Conservation (phyloP, 2,329 filamentous ascomycete species). For the Fusarium hainanense region DNA sequence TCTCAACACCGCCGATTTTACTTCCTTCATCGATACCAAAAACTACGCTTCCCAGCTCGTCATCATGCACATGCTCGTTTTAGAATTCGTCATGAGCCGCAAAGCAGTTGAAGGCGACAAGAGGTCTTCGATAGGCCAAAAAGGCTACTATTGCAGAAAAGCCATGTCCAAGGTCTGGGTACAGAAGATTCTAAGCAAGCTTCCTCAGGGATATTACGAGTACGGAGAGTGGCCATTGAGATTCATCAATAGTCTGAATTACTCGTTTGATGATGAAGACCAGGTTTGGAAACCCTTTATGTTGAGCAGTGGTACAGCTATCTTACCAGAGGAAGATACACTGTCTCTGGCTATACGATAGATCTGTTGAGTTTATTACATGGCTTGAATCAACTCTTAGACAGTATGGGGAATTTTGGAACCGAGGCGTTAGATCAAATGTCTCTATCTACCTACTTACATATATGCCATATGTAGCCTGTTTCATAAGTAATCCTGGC, state of each 20-base stretch:
- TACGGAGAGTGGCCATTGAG: conserved; percentile 51
- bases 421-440: too few species aligned
- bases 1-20: conserved; percentile 48
- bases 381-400: background rate
- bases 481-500: too few species aligned
- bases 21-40: conserved; percentile 45
- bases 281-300: conserved; percentile 42
- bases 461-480: too few species aligned
- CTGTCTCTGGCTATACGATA: conserved; percentile 4
- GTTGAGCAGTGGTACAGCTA: conserved; percentile 26
- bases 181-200: conserved; percentile 48
- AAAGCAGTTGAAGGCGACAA: conserved; percentile 26
- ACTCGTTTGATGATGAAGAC: conserved; percentile 38
- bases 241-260: conserved; percentile 39
- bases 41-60: conserved; percentile 51
- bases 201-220: conserved; percentile 47
- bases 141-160: conserved; percentile 39
- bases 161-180: conserved; percentile 54
- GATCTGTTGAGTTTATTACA: background rate
- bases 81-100: conserved; percentile 47
- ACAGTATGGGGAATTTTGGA: background rate
- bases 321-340: conserved; percentile 4
- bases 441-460: too few species aligned
- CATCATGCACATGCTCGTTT: conserved; percentile 52
- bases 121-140: conserved; percentile 3